Base-by-base conservation (phyloP, 768 basidiomycete species). In the Heimioporus sp. region DNA sequence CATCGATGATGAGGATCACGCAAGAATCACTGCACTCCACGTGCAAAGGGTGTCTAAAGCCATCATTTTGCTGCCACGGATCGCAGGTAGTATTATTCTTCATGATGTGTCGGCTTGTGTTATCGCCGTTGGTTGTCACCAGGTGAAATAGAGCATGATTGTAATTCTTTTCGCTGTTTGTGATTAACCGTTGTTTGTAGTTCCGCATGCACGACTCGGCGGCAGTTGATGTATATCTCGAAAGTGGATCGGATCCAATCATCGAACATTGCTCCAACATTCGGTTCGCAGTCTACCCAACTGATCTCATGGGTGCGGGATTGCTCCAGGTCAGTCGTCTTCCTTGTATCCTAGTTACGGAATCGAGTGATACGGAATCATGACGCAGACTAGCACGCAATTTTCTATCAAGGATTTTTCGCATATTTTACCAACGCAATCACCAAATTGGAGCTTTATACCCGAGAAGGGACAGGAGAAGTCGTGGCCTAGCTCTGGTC, bases 151-250 rank as follows among this genome's bases (percentile, higher is more conserved):
- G 24, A 12, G 38, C 32, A 6, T 16, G 31, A 21, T 40, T 5
- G 31, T 10, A 28, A 6, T 28, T 28, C 24, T 28, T 17, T 11
- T 16, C 35, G 13, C 42, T 11, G 11, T 10, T 17, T 30, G 4
- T 0, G 17, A 21, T 31, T 53, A 28, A 49, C 21, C 19, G 30
- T 21, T 44, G 15, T 38, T 17, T 13, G 45, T 63, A 96, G 93
- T 92, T 93, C 64, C 85, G 93, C 40, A 92, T 96, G 81, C 93
- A 95, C 65, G 76, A 78, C 17, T 92, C 92, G 1, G 74, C 64
- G 0, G 53, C 73, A 10, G 80, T 86, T 0, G 81, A 83, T 45
- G 78, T 92, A 3, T 85, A 87, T 59, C 76, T 95, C 3, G 72
- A 79, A 6, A 81, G 84, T 11, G 63, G 71, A 5, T 91, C 90